These are phyloP conservation scores for Veloporphyrellus conicus DNA, from an alignment of 1,284 basidiomycete genomes.

Conservation along the genomic window DNA sequence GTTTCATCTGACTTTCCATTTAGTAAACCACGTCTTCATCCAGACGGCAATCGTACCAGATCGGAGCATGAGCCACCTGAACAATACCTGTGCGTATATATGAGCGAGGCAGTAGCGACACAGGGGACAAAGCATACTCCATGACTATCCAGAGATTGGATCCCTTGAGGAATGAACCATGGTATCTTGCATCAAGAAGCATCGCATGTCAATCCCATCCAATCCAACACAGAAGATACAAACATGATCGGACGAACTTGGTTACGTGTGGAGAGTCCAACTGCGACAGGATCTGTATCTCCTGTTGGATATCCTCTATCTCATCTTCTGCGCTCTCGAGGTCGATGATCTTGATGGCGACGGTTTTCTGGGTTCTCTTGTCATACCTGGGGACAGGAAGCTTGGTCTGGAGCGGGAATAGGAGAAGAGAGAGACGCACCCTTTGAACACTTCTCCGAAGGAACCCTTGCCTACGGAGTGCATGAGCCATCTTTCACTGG, in stretches of 20 bases:
- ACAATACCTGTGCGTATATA: constrained; percentile 57
- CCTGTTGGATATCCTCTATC: constrained; percentile 99
- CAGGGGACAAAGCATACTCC: constrained; percentile 62
- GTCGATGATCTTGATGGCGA: constrained; percentile 98
- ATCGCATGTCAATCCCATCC: constrained; percentile 30
- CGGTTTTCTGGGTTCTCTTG: constrained; percentile 87
- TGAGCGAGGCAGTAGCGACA: constrained; percentile 7
- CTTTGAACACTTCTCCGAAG: constrained; percentile 97
- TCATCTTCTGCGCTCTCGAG: constrained; percentile 98
- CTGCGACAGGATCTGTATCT: constrained; percentile 98
- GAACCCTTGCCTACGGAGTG: constrained; percentile 78
- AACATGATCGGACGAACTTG: constrained; percentile 55
- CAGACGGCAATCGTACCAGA: constrained; percentile 48
- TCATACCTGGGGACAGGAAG: constrained; percentile 61
- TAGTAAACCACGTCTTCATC: constrained; percentile 16
- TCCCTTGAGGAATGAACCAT: constrained; percentile 93
- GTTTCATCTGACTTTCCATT: constrained; percentile 77
- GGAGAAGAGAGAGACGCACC: constrained; percentile 45
- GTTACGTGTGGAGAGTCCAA: constrained; percentile 95
- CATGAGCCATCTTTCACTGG: constrained; percentile 13
- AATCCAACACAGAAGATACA: constrained; percentile 18
- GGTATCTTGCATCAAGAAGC: constrained; percentile 60
- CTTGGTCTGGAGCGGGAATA: neutral
- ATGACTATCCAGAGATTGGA: constrained; percentile 98
- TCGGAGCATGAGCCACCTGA: constrained; percentile 84